phyloP scores from a whole-genome alignment of 2,329 filamentous ascomycete species.

The Pleomassaria siparia region DNA sequence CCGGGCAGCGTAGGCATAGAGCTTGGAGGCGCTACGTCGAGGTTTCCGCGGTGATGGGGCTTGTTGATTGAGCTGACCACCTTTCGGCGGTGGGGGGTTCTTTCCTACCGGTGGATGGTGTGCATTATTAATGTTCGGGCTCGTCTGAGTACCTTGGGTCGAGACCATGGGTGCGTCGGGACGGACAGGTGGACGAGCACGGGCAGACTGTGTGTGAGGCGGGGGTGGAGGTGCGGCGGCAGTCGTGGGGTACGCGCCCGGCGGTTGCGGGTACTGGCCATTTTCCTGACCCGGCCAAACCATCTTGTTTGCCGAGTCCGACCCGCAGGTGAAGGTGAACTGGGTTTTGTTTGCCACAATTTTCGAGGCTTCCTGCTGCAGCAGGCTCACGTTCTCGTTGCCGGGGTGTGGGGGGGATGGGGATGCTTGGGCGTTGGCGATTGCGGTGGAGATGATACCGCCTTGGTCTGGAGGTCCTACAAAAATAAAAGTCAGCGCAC shows the following conservation, averaged over 20 bases:
- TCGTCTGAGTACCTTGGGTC: constrained; percentile 60
- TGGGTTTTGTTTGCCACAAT: constrained; percentile 76
- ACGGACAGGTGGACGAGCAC: constrained; percentile 32
- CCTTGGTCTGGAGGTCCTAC: constrained; percentile 53
- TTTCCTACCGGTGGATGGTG: constrained; percentile 30
- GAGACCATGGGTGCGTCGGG: constrained; percentile 45
- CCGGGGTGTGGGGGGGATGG: constrained; percentile 51
- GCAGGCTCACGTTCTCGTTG: constrained; percentile 76
- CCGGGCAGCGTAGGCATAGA: constrained; percentile 73
- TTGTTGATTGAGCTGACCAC: constrained; percentile 42
- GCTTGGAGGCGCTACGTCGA: constrained; percentile 64
- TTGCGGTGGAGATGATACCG: constrained; percentile 90
- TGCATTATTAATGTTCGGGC: constrained; percentile 51
- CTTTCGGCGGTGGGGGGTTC: constrained; percentile 40
- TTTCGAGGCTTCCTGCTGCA: constrained; percentile 67
- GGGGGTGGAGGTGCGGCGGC: constrained; percentile 21
- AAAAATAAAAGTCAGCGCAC: constrained; percentile 42
- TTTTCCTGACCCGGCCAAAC: constrained; percentile 69
- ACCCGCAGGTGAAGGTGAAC: constrained; percentile 96
- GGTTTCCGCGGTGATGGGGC: constrained; percentile 59
- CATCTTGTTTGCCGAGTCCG: constrained; percentile 78
- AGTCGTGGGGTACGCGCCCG: constrained; percentile 36
- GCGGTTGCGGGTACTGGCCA: constrained; percentile 40
- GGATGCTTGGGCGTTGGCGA: constrained; percentile 73
- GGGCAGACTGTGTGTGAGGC: constrained; percentile 17